These are phyloP conservation scores for Leccinum broughii DNA, from an alignment of 768 basidiomycete species.

Conservation along the genomic window DNA sequence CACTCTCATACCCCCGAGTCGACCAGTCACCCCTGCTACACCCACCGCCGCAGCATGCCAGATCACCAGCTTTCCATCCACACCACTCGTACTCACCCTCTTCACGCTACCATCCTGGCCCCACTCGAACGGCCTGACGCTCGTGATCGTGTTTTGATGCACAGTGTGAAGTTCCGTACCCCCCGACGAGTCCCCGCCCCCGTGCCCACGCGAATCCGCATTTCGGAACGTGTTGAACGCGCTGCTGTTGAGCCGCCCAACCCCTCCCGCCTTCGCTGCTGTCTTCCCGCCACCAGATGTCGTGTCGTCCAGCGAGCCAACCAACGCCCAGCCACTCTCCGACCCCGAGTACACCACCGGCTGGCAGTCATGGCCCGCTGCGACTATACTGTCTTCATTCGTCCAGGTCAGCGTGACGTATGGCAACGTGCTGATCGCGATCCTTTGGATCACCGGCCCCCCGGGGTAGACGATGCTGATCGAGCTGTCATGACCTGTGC, in stretches of 20 bases:
- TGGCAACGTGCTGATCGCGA: constrained; percentile 79
- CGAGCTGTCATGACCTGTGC: constrained; percentile 89
- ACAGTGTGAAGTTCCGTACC: constrained; percentile 85
- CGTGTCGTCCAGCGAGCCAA: constrained; percentile 86
- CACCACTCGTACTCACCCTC: constrained; percentile 87
- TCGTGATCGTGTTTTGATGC: constrained; percentile 99
- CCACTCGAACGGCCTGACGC: constrained; percentile 70
- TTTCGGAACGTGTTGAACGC: constrained; percentile 94
- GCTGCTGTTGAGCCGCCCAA: constrained; percentile 84
- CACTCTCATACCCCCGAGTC: constrained; percentile 49
- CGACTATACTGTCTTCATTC: constrained; percentile 77
- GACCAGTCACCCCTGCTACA: constrained; percentile 42
- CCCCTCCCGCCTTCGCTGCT: constrained; percentile 41
- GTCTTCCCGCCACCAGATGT: constrained; percentile 41
- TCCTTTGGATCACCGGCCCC: constrained; percentile 67
- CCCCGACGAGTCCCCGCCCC: constrained; percentile 33
- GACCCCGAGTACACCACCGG: constrained; percentile 84
- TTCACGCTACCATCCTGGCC: constrained; percentile 55
- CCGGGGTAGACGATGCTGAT: constrained; percentile 91
- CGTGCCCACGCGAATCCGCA: constrained; percentile 74
- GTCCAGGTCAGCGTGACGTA: constrained; percentile 86
- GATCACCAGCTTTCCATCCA: constrained; percentile 90
- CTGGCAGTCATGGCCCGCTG: constrained; percentile 97
- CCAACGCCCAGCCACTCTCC: constrained; percentile 73
- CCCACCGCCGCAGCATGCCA: constrained; percentile 77